phyloP scores from a whole-genome alignment of 169 alveolate species.

The Cryptosporidium tyzzeri region DNA sequence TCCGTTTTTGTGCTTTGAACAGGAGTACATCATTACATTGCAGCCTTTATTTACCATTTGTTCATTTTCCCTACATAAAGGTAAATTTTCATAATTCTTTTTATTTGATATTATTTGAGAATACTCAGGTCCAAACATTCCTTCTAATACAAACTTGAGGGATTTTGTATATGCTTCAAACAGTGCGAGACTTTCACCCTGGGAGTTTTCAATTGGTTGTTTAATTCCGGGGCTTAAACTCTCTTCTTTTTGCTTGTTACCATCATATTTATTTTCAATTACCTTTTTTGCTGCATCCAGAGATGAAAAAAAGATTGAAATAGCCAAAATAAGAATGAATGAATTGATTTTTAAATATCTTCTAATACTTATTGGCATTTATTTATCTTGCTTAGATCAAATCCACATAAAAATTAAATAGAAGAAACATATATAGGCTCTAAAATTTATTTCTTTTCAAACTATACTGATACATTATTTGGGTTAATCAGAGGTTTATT shows the following conservation, averaged over 20 bases:
- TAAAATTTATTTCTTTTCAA: background rate
- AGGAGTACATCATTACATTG: constrained; percentile 52
- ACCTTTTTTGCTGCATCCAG: constrained; percentile 4
- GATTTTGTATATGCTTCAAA: constrained; percentile 42
- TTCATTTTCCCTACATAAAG: constrained; percentile 52
- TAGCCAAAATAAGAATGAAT: background rate
- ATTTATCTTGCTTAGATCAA: background rate
- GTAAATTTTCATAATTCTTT: constrained; percentile 4
- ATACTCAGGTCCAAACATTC: constrained; percentile 58
- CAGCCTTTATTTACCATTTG: constrained; percentile 72
- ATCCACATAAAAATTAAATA: background rate
- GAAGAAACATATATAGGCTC: background rate
- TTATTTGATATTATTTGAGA: background rate
- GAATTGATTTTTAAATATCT: background rate
- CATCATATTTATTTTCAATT: background rate
- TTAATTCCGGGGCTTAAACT: background rate
- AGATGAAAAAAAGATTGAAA: background rate
- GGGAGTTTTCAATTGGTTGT: constrained; percentile 6
- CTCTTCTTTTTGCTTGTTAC: background rate
- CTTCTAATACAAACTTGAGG: constrained; percentile 22
- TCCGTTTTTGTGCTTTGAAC: constrained; percentile 20
- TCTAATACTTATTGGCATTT: background rate
- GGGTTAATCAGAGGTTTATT: background rate
- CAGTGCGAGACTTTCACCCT: constrained; percentile 13
- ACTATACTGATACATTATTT: too few relatives aligned